Conservation (phyloP, 768 basidiomycete genomes). For the Lactarius pseudohatsudake region DNA sequence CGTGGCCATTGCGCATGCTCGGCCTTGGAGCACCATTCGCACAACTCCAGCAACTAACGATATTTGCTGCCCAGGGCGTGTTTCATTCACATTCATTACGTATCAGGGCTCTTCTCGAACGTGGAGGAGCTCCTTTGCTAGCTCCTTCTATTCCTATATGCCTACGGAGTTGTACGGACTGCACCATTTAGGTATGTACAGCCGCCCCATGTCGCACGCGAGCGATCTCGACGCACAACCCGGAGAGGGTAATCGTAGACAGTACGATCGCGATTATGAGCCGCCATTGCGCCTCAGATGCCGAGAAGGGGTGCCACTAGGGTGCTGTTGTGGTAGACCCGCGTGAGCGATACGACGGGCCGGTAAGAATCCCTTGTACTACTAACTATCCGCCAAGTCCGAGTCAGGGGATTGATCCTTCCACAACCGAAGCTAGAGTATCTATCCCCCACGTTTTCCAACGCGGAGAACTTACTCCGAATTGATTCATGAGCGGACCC, state of each 20-base stretch:
- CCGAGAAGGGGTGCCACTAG: background rate
- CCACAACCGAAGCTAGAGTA: background rate
- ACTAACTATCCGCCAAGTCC: background rate
- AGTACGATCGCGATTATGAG: background rate
- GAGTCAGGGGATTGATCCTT: background rate
- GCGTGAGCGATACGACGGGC: background rate
- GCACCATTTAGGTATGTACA: background rate
- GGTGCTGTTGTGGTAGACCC: background rate
- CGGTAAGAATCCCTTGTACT: background rate
- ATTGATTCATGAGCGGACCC: background rate
- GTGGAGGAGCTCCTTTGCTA: background rate
- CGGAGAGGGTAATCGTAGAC: background rate
- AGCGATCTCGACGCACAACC: background rate
- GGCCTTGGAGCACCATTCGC: background rate
- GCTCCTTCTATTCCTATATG: background rate
- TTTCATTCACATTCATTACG: background rate
- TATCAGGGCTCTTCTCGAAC: background rate
- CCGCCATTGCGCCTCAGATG: background rate
- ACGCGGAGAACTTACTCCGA: background rate
- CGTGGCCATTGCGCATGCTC: background rate
- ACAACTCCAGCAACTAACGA: background rate
- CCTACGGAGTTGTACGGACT: background rate
- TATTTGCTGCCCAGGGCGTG: background rate
- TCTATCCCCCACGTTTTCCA: background rate
- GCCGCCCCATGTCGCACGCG: background rate